Base-by-base conservation (phyloP, 78 protist genomes). In the Capsaspora owczarzaki region DNA sequence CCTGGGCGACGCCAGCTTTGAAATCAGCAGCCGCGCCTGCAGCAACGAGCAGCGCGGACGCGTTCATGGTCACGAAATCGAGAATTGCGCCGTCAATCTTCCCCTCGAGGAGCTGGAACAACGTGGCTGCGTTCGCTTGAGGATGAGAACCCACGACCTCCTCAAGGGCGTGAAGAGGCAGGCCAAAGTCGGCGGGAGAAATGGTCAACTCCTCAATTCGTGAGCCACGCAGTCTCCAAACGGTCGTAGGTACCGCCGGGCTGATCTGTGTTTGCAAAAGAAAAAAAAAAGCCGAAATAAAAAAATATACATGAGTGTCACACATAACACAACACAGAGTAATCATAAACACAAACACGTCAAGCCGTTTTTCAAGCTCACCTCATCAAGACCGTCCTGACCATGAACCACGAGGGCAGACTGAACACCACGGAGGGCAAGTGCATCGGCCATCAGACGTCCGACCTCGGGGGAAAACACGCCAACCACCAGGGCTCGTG, bases 331-430 rank as follows among this genome's bases (percentile, higher is more conserved):
- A 27, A 3, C n/a, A 27, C n/a, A 23, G 37, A 5, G 22, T 12
- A 19, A 49, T 49, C 66, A 25, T 25, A 12, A 8, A 12, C 66
- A 56, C 14, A 12, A 19, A 12, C 22, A 27, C n/a, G 14, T 3
- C 66, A 56, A 56, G n/a, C 4, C 22, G 4, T 4, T 25, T 56
- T 49, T 71, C 46, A 78, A 61, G 56, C 74, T 19, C n/a, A 85
- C 56, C 86, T 87, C 86, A 51, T 87, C 90, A 60, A 87, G 74
- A 0, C 87, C 83, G 23, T 82, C 84, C 4, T 1, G 20, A n/a
- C 75, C 76, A 31, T 61, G 76, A 72, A 78, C 86, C 12, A 87
- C 82, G 51, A 87, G 0, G 35, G 44, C 81, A 25, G 0, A 6
- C 63, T 27, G 6, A 3, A 44, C 27, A 38, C 77, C 81, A 22